Conservation (phyloP, 768 basidiomycete genomes). For the Neoboletus magnificus region DNA sequence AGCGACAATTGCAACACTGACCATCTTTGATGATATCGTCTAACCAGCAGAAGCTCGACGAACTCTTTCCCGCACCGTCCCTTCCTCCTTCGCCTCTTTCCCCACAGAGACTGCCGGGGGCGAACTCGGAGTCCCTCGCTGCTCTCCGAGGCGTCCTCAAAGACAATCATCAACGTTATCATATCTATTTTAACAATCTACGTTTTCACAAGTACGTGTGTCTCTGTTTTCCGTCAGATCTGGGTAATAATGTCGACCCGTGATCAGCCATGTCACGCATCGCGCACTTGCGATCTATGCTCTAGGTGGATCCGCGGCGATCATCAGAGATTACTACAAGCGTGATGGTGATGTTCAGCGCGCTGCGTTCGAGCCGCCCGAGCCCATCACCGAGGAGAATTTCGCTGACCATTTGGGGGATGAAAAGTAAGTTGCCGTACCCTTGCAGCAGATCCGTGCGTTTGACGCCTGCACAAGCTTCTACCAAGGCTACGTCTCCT, state of each 20-base stretch:
- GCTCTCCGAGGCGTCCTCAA: conserved; percentile 35
- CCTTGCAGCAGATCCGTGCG: background rate
- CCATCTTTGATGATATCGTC: conserved; percentile 2
- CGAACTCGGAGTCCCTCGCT: conserved; percentile 19
- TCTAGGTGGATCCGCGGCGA: conserved; percentile 20
- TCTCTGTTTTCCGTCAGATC: too few relatives aligned
- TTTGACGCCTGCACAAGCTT: conserved; percentile 12
- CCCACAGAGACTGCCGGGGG: conserved; percentile 29
- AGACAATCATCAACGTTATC: conserved; percentile 47
- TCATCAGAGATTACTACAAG: conserved; percentile 27
- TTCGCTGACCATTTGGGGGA: conserved; percentile 25
- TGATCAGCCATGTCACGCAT: conserved; percentile 28
- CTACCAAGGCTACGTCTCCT: conserved; percentile 26
- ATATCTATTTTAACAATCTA: too few relatives aligned
- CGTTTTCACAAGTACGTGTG: too few relatives aligned
- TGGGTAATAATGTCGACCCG: background rate
- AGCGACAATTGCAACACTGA: too few relatives aligned
- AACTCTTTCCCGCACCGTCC: conserved; percentile 26
- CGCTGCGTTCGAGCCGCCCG: conserved; percentile 23
- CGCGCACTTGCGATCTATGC: conserved; percentile 29
- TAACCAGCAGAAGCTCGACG: conserved; percentile 10
- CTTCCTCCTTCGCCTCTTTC: conserved; percentile 24
- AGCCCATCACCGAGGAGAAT: conserved; percentile 21
- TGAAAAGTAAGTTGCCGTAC: conserved; percentile 17
- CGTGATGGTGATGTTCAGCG: conserved; percentile 22